Conservation (phyloP, 345 rosid species). For the Pistacia vera region DNA sequence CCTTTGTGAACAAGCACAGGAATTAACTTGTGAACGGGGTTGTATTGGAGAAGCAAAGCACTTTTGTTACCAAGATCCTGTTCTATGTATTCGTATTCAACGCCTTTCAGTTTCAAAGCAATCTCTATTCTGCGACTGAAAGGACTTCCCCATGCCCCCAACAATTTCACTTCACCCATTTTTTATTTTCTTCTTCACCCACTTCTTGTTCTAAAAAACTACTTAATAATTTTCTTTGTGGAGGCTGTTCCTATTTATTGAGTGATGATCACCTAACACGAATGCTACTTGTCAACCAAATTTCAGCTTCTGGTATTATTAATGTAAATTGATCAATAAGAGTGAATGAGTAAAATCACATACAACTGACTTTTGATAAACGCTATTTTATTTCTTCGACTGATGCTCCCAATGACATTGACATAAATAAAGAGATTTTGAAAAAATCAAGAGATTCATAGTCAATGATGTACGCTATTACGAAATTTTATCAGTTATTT, state of each 20-base stretch:
- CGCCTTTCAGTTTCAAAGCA: conserved; percentile 53
- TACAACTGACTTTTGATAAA: background rate
- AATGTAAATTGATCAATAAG: background rate
- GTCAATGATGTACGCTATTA: no score
- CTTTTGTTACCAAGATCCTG: conserved; percentile 53
- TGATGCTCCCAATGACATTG: no score
- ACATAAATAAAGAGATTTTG: no score
- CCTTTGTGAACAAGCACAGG: conserved; percentile 57
- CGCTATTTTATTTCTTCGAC: background rate
- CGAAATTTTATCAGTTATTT: no score
- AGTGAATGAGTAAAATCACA: no score
- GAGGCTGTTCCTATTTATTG: conserved; percentile 3
- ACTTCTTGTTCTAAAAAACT: background rate
- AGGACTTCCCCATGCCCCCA: conserved; percentile 52
- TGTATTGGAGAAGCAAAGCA: conserved; percentile 41
- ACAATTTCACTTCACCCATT: conserved; percentile 39
- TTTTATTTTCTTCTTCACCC: background rate
- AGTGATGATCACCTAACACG: background rate
- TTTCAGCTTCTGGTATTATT: background rate
- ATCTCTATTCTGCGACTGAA: conserved; percentile 46
- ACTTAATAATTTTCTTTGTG: background rate
- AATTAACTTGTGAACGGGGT: conserved; percentile 52
- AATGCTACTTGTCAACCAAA: conserved; percentile 7
- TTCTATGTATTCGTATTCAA: conserved; percentile 45
- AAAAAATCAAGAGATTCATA: no score